Conservation (phyloP, 2,329 filamentous ascomycete genomes). For the Xylaria sp. region DNA sequence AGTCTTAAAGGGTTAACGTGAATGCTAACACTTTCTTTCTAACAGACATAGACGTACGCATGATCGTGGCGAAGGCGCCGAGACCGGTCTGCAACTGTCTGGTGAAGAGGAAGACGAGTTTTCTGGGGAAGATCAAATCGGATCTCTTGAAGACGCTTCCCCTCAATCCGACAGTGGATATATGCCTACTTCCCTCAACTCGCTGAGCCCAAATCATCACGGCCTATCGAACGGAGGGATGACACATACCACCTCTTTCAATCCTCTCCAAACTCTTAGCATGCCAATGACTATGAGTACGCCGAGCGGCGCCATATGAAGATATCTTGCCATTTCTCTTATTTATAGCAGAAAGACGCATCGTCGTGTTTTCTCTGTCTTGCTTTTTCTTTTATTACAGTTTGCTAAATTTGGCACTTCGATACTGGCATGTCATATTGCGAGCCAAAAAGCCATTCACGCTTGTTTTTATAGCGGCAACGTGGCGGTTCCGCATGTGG, state of each 20-base stretch:
- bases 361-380: slow-evolving; percentile 42
- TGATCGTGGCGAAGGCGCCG: slow-evolving; percentile 71
- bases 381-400: slow-evolving; percentile 32
- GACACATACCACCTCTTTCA: slow-evolving; percentile 58
- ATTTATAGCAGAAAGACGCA: slow-evolving; percentile 40
- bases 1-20: slow-evolving; percentile 31
- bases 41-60: slow-evolving; percentile 84
- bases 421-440: slow-evolving; percentile 41
- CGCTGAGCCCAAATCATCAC: slow-evolving; percentile 51
- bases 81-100: slow-evolving; percentile 70
- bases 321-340: slow-evolving; percentile 32
- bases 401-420: slow-evolving; percentile 41
- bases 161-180: slow-evolving; percentile 77
- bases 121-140: slow-evolving; percentile 84
- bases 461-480: slow-evolving; percentile 33
- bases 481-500: slow-evolving; percentile 35
- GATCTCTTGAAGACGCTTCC: slow-evolving; percentile 81
- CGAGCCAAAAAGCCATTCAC: slow-evolving; percentile 36
- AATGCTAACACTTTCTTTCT: slow-evolving; percentile 54
- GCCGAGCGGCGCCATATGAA: slow-evolving; percentile 57
- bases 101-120: slow-evolving; percentile 89
- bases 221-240: slow-evolving; percentile 47
- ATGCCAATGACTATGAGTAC: slow-evolving; percentile 74
- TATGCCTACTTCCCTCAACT: slow-evolving; percentile 63
- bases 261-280: slow-evolving; percentile 70